These are phyloP conservation scores for Penicillium silybi DNA, from an alignment of 495 filamentous ascomycete species.

Conservation along the genomic window DNA sequence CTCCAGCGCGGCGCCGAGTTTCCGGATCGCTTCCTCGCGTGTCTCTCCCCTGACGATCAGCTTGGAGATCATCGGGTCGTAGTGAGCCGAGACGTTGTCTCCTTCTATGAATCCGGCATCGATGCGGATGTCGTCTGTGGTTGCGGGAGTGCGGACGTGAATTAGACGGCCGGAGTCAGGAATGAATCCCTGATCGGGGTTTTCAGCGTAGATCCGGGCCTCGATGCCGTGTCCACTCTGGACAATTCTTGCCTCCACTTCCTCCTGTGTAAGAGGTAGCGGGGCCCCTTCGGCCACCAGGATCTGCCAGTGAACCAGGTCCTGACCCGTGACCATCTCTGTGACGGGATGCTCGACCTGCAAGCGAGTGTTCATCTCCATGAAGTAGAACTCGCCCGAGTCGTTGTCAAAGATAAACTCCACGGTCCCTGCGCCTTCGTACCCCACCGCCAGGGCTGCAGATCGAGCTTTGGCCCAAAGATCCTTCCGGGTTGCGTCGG, in stretches of 20 bases:
- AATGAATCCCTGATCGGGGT: conserved; percentile 83
- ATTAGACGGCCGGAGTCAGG: conserved; percentile 89
- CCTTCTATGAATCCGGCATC: conserved; percentile 90
- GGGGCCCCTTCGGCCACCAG: conserved; percentile 81
- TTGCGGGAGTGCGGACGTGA: conserved; percentile 72
- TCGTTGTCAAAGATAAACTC: conserved; percentile 99
- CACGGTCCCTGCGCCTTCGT: conserved; percentile 94
- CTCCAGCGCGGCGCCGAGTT: conserved; percentile 74
- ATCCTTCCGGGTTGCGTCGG: conserved; percentile 73
- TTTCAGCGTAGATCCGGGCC: conserved; percentile 95
- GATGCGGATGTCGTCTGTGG: conserved; percentile 70
- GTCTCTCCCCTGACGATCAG: conserved; percentile 84
- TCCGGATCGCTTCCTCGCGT: conserved; percentile 77
- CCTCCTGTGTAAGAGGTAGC: conserved; percentile 80
- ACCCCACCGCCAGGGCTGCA: conserved; percentile 87
- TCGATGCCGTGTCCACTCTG: conserved; percentile 84
- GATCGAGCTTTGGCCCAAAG: conserved; percentile 91
- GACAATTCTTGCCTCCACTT: conserved; percentile 74
- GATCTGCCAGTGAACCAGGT: conserved; percentile 96
- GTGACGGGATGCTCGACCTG: conserved; percentile 98
- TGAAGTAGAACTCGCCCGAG: conserved; percentile 91
- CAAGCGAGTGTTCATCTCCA: conserved; percentile 98
- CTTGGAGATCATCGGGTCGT: conserved; percentile 99
- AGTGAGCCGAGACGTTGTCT: conserved; percentile 90
- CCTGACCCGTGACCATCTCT: conserved; percentile 93